These are phyloP conservation scores for Pseudocercospora pini-densiflorae DNA, from an alignment of 2,329 filamentous ascomycete species.

Conservation along the genomic window DNA sequence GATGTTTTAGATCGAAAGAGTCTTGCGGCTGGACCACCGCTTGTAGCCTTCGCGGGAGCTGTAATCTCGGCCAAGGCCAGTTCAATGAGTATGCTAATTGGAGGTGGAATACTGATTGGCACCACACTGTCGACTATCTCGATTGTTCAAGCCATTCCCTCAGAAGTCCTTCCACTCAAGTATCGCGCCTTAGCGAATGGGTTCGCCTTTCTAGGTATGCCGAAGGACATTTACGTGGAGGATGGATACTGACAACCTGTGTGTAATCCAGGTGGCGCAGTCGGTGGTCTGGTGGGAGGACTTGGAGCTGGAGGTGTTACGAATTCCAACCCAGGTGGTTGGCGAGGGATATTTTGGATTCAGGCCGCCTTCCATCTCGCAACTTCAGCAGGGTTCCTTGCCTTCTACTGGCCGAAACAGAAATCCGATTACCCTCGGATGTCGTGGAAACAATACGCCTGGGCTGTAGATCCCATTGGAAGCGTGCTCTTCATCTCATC, in stretches of 20 bases:
- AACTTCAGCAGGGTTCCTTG: slow-evolving; percentile 53
- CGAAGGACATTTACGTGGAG: neutral
- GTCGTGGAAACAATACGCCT: slow-evolving; percentile 35
- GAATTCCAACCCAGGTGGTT: slow-evolving; percentile 52
- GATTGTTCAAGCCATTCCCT: slow-evolving; percentile 61
- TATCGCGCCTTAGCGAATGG: slow-evolving; percentile 62
- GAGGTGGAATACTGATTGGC: slow-evolving; percentile 62
- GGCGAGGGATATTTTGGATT: slow-evolving; percentile 64
- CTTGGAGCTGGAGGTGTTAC: slow-evolving; percentile 60
- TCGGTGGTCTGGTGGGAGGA: slow-evolving; percentile 53
- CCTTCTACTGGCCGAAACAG: slow-evolving; percentile 54
- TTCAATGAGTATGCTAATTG: slow-evolving; percentile 61
- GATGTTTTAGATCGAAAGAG: slow-evolving; percentile 62
- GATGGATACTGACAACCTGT: neutral
- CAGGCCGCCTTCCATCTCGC: slow-evolving; percentile 59
- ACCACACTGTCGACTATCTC: slow-evolving; percentile 47
- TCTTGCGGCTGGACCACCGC: slow-evolving; percentile 56
- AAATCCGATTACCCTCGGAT: slow-evolving; percentile 23
- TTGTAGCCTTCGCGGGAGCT: slow-evolving; percentile 58
- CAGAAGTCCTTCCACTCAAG: slow-evolving; percentile 62
- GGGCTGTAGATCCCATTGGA: slow-evolving; percentile 40
- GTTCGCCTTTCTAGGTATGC: slow-evolving; percentile 48
- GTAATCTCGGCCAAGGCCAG: slow-evolving; percentile 60
- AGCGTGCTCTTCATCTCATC: slow-evolving; percentile 40
- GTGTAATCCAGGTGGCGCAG: neutral